These are phyloP conservation scores for Hirschioporus abietinus DNA, from an alignment of 768 basidiomycete species.

Conservation along the genomic window DNA sequence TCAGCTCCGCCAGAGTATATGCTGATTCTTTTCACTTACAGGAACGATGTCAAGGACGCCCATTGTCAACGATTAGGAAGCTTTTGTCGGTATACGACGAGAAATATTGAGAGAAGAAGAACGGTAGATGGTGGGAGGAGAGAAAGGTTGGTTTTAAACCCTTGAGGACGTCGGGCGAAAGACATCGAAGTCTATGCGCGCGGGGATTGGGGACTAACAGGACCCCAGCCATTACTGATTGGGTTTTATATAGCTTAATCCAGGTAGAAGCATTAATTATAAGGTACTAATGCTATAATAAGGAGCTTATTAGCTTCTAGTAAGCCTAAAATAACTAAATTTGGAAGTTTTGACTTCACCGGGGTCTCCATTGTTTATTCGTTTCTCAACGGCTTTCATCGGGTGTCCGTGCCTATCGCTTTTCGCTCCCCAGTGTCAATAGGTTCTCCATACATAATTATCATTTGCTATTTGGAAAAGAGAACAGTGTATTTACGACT, in stretches of 20 bases:
- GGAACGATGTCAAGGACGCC: constrained; percentile 83
- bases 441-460: too few species aligned
- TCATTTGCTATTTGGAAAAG: too few species aligned
- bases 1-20: constrained; percentile 4
- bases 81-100: not conserved
- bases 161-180: not conserved
- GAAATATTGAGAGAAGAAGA: not conserved
- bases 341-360: too few species aligned
- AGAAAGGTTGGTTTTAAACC: not conserved
- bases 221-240: too few species aligned
- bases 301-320: too few species aligned
- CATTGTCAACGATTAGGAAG: constrained; percentile 35
- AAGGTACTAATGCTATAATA: too few species aligned
- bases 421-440: too few species aligned
- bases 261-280: too few species aligned
- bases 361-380: not conserved
- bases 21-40: constrained; percentile 39
- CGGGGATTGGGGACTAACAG: constrained; percentile 2
- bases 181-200: not conserved
- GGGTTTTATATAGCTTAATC: too few species aligned
- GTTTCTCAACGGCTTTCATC: not conserved
- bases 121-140: constrained; percentile 3
- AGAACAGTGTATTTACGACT: not conserved
- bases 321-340: too few species aligned
- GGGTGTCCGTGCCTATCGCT: too few species aligned